Percentiles rank a stretch among this genome's conserved stretches.
Evolutionary conservation across 1,284 basidiomycete genomes (phyloP).

Genomic region (Cronartium quercuum): DNA sequence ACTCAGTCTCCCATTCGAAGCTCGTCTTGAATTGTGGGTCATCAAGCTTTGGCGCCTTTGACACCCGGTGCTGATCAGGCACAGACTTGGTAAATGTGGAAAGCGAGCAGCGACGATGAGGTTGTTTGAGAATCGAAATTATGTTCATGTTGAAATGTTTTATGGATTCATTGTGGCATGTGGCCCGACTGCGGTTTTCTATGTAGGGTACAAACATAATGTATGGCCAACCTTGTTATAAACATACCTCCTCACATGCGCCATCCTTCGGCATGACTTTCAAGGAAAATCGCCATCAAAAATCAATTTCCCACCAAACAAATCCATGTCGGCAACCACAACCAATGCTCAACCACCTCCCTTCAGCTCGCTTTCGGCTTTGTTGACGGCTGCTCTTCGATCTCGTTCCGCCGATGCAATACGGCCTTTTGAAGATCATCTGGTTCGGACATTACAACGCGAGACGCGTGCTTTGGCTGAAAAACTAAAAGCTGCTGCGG

Average conservation of each 20-base stretch:
- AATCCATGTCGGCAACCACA: neutral
- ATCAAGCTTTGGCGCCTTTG: neutral
- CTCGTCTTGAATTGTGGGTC: constrained; percentile 13
- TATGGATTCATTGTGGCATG: neutral
- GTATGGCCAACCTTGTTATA: no score
- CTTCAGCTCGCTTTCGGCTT: constrained; percentile 4
- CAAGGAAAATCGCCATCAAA: no score
- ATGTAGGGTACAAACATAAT: no score
- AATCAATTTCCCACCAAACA: no score
- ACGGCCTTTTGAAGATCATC: constrained; percentile 17
- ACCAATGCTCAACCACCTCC: neutral
- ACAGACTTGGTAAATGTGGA: neutral
- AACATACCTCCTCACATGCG: no score
- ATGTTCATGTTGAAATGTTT: neutral
- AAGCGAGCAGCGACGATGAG: neutral
- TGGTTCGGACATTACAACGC: constrained; percentile 18
- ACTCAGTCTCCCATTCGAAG: constrained; percentile 34
- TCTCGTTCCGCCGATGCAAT: constrained; percentile 15
- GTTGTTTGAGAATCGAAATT: neutral
- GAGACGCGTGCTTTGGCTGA: constrained; percentile 21
- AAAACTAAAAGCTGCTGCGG: constrained; percentile 18
- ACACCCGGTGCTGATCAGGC: no score
- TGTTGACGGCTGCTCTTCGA: constrained; percentile 16
- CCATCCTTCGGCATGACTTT: no score
- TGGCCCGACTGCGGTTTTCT: no score